Evolutionary conservation across 2,329 filamentous ascomycete species (phyloP), one percentile per base, ranked within the genome.

Genomic region (Raffaelea arxii): DNA sequence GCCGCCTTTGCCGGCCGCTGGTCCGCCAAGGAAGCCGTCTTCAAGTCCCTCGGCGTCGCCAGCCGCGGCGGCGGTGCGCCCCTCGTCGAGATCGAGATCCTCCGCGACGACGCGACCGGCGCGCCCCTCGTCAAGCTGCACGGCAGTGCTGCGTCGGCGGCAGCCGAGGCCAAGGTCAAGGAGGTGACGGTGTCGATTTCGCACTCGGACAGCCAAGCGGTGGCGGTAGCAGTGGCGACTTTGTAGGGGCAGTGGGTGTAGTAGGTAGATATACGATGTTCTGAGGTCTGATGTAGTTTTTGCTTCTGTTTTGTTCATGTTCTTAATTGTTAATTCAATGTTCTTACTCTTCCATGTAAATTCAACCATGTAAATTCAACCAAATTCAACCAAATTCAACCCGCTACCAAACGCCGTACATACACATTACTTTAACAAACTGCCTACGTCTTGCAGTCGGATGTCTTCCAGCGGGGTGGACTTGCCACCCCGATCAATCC

Each of bases 21-120:
- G 92, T 91, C 84, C 58, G 92, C 92, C 30, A 98, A 98, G 72
- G 92, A 98, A 69, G 92, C 92, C 24, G 90, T 98, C 1, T 98
- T 98, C 77, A 98, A 98, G 78, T 89, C 87, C 32, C 74, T 98
- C 14, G 89, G 90, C 55, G 90, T 97, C 12, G 70, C 77, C 56
- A 84, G 90, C 66, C 82, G 86, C 67, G 92, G 92, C 51, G 90
- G 85, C 10, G 92, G 94, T 54, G 91, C 92, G 49, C 75, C 88
- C 16, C 66, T 98, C 67, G 92, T 84, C 72, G 90, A 97, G 37
- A 98, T 98, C 69, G 94, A 98, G 70, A 91, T 98, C 57, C 65
- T 79, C 51, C 83, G 82, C 58, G 83, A 90, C 59, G 81, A 85
- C 54, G n/a, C n/a, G n/a, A 84, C 78, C 40, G 92, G 92, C 49